Evolutionary conservation across 768 basidiomycete species (phyloP), one percentile per base, ranked within the genome.

Genomic region (Leccinum boreale): DNA sequence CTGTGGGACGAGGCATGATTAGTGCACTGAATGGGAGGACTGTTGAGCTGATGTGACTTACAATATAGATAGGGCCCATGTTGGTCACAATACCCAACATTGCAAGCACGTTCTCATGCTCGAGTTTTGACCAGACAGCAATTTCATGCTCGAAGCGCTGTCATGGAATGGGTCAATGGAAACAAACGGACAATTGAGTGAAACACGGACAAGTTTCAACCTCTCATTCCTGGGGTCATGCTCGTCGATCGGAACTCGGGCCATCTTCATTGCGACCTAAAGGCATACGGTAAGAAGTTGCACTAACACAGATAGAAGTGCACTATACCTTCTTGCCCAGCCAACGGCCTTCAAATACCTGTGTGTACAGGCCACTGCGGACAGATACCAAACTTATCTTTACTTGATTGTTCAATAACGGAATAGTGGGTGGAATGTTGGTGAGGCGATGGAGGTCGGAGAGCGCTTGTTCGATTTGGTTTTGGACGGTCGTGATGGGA

Each of bases 81-180:
- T 83, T 75, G 5, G 81, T 82, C 3, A 83, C 79, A 52, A 85
- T 78, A 4, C 85, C 83, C 61, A 82, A 78, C 63, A 85, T 78
- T n/a, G 79, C 58, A 45, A 71, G 63, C 19, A 71, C 63, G 52
- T 85, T 78, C n/a, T 75, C 73, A 51, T 85, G 74, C 55, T 75
- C 70, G 44, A 86, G 72, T 50, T 74, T 68, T 15, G 79, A 76
- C 84, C 84, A 86, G 19, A 84, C 73, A 17, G 65, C 62, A 19
- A 85, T 79, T 69, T 85, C 85, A 52, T 79, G 78, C 63, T 82
- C 78, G 58, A 85, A 82, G 28, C 82, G 79, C 84, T 85, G 55
- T 26, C 26, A 39, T 9, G 15, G 14, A 46, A 57, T 1, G 6
- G 29, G 19, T 45, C 3, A 14, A 4, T 21, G 14, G 12, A 21